Evolutionary conservation across 805 yeast genomes (phyloP).

Genomic region (Lachancea meyersii): DNA sequence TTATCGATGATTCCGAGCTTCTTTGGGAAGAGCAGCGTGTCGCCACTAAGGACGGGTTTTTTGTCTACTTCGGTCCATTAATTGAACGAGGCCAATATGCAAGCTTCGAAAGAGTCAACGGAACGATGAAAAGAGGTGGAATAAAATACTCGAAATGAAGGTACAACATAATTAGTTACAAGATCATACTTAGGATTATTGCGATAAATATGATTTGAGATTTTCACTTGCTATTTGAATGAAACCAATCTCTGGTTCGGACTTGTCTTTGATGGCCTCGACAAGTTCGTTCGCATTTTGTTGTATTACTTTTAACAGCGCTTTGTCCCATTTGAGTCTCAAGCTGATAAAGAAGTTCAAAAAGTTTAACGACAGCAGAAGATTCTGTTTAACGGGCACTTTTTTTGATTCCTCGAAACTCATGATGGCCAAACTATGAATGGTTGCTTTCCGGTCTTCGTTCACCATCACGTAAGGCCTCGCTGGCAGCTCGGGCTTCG

Average conservation of each 20-base stretch:
- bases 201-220: slow-evolving; percentile 10
- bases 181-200: background rate
- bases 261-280: slow-evolving; percentile 15
- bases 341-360: slow-evolving; percentile 46
- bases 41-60: slow-evolving; percentile 90
- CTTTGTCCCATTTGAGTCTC: slow-evolving; percentile 29
- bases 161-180: background rate
- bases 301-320: slow-evolving; percentile 29
- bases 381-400: slow-evolving; percentile 20
- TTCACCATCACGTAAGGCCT: slow-evolving; percentile 41
- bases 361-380: slow-evolving; percentile 47
- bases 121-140: slow-evolving; percentile 37
- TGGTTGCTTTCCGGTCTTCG: slow-evolving; percentile 36
- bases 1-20: slow-evolving; percentile 90
- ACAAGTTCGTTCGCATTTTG: slow-evolving; percentile 26
- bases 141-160: slow-evolving; percentile 25
- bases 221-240: slow-evolving; percentile 26
- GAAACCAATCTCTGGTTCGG: slow-evolving; percentile 23
- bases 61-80: slow-evolving; percentile 89
- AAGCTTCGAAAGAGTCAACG: slow-evolving; percentile 42
- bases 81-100: slow-evolving; percentile 53
- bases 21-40: slow-evolving; percentile 91
- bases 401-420: slow-evolving; percentile 31
- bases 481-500: slow-evolving; percentile 30
- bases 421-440: slow-evolving; percentile 39